These are phyloP conservation scores for Ophiocordyceps camponoti-floridani DNA, from an alignment of 2,329 filamentous ascomycete genomes.

Conservation along the genomic window DNA sequence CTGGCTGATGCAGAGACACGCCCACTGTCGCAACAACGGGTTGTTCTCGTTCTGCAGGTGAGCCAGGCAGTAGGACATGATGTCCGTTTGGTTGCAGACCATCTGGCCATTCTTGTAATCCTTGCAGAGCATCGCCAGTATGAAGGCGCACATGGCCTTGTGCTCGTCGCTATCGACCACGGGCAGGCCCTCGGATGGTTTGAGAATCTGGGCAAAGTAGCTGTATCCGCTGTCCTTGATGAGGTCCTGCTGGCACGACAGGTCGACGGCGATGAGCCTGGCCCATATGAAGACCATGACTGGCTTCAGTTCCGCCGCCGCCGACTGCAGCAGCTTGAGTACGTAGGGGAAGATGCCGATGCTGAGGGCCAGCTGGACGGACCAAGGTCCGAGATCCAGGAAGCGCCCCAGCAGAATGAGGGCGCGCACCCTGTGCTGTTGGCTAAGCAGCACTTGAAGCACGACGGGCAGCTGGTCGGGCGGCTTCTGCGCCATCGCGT, in stretches of 20 bases:
- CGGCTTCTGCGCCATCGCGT: slow-evolving; percentile 65
- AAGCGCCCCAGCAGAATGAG: slow-evolving; percentile 86
- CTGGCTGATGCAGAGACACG: slow-evolving; percentile 86
- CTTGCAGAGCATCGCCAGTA: slow-evolving; percentile 92
- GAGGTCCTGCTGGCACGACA: slow-evolving; percentile 81
- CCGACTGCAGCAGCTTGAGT: slow-evolving; percentile 89
- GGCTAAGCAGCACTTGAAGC: slow-evolving; percentile 84
- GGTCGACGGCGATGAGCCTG: slow-evolving; percentile 82
- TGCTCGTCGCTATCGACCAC: slow-evolving; percentile 84
- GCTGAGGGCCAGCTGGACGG: slow-evolving; percentile 90
- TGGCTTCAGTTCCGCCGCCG: slow-evolving; percentile 83
- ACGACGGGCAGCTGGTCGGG: slow-evolving; percentile 94
- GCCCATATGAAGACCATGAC: slow-evolving; percentile 99
- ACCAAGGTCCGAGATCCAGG: slow-evolving; percentile 90
- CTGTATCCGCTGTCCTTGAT: slow-evolving; percentile 95
- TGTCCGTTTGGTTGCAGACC: slow-evolving; percentile 77
- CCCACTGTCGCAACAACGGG: slow-evolving; percentile 82
- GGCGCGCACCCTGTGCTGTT: slow-evolving; percentile 81
- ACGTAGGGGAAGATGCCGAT: slow-evolving; percentile 99
- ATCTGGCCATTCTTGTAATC: slow-evolving; percentile 82
- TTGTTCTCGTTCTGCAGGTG: slow-evolving; percentile 79
- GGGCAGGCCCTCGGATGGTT: slow-evolving; percentile 65
- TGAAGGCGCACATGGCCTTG: slow-evolving; percentile 97
- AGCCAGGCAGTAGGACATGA: slow-evolving; percentile 72
- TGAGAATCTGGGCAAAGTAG: slow-evolving; percentile 88